Base-by-base conservation (phyloP, 805 yeast genomes). In the Candida andamanensis region DNA sequence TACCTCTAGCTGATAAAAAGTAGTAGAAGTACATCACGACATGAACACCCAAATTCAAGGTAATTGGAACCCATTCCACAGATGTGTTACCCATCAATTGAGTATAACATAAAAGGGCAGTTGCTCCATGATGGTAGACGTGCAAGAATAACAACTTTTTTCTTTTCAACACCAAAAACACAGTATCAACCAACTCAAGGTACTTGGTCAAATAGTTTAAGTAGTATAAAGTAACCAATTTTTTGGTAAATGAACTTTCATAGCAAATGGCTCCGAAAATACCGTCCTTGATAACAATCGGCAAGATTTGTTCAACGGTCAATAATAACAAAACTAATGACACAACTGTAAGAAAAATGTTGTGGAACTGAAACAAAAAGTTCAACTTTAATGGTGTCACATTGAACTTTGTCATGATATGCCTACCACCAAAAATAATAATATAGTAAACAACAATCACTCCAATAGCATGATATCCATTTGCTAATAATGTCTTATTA, bases 11-110 rank as follows among this genome's bases (percentile, higher is more conserved):
- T 32, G 92, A 74, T 50, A 90, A 70, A 71, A 89, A 87, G 69
- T 92, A 90, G 76, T 90, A 90, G 83, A 87, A 90, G 75, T 90
- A 90, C 98, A 90, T 92, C 36, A 90, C 78, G 30, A 89, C 95
- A 55, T 90, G 97, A 30, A 90, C 97, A 32, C 78, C 83, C 61
- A 90, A 72, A 72, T 90, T 90, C 50, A 90, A 72, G 19, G 81
- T 60, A 52, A 90, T 90, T 36, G 92, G 94, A 21, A 90, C 96
- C 97, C 97, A 90, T 41, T 86, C 84, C 40, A 90, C 92, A 2
- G 96, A 70, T 26, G 97, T 90, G 42, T 70, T 67, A 38, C 98
- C 98, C 29, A 81, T 76, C 51, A 90, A 74, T 67, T 90, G 97
- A 29, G 95, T 84, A 76, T 78, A 90, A 63, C 97, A 90, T 44